These are phyloP conservation scores for Senecio squalidus DNA, from an alignment of 140 eudicot genomes.

Conservation along the genomic window DNA sequence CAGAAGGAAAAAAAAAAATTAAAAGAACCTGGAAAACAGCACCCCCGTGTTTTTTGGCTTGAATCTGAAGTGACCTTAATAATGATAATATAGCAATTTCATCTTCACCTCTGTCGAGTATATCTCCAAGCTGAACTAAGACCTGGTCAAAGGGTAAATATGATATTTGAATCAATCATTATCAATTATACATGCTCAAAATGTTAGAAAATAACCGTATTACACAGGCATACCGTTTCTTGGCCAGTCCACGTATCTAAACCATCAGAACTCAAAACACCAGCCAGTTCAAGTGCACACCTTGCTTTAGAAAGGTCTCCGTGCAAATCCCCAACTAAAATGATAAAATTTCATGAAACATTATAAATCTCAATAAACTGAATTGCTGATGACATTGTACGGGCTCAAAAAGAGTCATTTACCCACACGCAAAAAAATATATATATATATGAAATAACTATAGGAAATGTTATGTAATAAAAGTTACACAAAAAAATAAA, in stretches of 20 bases:
- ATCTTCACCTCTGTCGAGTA: conserved; percentile 96
- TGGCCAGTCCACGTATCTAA: conserved; percentile 77
- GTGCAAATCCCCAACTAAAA: conserved; percentile 92
- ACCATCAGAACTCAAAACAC: conserved; percentile 90
- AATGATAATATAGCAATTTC: conserved; percentile 96
- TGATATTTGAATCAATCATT: not conserved
- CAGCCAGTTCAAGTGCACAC: conserved; percentile 88
- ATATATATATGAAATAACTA: no score
- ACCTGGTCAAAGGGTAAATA: conserved; percentile 48
- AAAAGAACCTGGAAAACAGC: conserved; percentile 86
- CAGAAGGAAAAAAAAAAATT: conserved; percentile 11
- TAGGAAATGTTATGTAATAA: no score
- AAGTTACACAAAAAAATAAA: no score
- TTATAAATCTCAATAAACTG: conserved; percentile 2
- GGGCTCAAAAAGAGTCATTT: no score
- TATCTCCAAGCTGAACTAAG: conserved; percentile 92
- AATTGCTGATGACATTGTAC: no score
- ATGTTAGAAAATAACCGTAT: conserved; percentile 7
- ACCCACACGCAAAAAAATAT: no score
- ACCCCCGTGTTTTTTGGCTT: conserved; percentile 89
- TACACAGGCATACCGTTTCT: conserved; percentile 58
- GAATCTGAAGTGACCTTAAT: conserved; percentile 74
- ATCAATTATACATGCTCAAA: not conserved
- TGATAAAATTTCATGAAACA: not conserved
- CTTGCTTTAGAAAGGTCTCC: conserved; percentile 91